phyloP scores from a whole-genome alignment of 2,329 filamentous ascomycete genomes.

The Scortechinia acanthostroma region DNA sequence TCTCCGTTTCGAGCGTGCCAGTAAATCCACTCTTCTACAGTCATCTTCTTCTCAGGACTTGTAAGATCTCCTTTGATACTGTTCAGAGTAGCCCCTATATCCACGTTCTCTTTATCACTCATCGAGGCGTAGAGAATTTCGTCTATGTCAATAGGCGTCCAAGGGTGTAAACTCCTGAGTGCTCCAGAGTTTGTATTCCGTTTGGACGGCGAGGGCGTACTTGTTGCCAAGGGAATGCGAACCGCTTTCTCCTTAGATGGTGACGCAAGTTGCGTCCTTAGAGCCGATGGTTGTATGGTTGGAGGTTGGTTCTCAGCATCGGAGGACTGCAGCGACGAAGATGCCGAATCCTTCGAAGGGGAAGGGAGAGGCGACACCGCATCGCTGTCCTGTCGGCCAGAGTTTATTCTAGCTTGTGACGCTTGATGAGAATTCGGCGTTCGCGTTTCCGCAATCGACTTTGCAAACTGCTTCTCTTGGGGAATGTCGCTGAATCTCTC shows the following conservation, averaged over 20 bases:
- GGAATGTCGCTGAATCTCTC: not conserved
- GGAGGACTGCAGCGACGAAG: slow-evolving; percentile 67
- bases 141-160: slow-evolving; percentile 74
- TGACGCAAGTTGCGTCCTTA: slow-evolving; percentile 15
- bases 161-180: slow-evolving; percentile 48
- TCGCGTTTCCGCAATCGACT: not conserved
- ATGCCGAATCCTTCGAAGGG: slow-evolving; percentile 34
- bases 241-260: slow-evolving; percentile 32
- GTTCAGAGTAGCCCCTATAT: slow-evolving; percentile 36
- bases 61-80: slow-evolving; percentile 53
- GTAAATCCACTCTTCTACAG: slow-evolving; percentile 85
- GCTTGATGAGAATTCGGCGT: not conserved
- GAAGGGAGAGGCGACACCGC: not conserved
- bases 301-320: slow-evolving; percentile 76
- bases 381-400: not conserved
- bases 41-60: slow-evolving; percentile 79
- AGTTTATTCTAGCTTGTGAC: too few species aligned
- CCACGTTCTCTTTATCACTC: slow-evolving; percentile 42
- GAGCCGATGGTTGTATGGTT: slow-evolving; percentile 49
- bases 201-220: slow-evolving; percentile 54
- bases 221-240: slow-evolving; percentile 34
- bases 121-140: slow-evolving; percentile 46
- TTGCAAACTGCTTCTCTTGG: not conserved
- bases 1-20: slow-evolving; percentile 77
- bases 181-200: slow-evolving; percentile 46